Evolutionary conservation across 768 basidiomycete genomes (phyloP).

Genomic region (Leucosporidium scottii): DNA sequence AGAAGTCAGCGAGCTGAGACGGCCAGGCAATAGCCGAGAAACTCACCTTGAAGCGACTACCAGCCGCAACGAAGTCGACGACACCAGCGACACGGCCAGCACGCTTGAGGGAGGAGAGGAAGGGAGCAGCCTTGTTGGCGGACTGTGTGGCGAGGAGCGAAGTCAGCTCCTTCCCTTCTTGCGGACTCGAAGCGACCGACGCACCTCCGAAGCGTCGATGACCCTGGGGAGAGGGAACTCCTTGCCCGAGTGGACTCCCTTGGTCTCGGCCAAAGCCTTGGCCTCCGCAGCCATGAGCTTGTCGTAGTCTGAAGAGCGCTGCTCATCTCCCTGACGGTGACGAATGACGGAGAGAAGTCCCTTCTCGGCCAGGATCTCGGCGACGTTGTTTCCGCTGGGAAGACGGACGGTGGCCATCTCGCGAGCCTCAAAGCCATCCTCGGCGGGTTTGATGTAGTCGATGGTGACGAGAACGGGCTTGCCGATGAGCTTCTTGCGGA

Average conservation of each 20-base stretch:
- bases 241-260: conserved; percentile 88
- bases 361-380: conserved; percentile 87
- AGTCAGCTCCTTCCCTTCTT: not conserved
- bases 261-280: conserved; percentile 51
- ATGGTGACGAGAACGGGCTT: conserved; percentile 61
- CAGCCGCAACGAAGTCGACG: conserved; percentile 88
- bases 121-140: conserved; percentile 48
- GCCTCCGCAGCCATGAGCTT: conserved; percentile 93
- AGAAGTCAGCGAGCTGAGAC: not conserved
- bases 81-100: conserved; percentile 72
- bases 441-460: conserved; percentile 83
- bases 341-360: conserved; percentile 83
- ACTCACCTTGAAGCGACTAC: conserved; percentile 91
- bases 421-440: conserved; percentile 88
- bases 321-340: conserved; percentile 87
- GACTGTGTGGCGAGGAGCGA: not conserved
- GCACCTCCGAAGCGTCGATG: conserved; percentile 84
- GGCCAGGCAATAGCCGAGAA: conserved; percentile 50
- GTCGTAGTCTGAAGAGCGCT: conserved; percentile 88
- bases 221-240: conserved; percentile 71
- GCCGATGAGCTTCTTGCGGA: conserved; percentile 85
- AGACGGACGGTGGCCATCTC: conserved; percentile 70
- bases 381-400: conserved; percentile 60
- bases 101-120: conserved; percentile 85
- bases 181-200: conserved; percentile 14